Evolutionary conservation across 257 asterid genomes (phyloP), one percentile per base, ranked within the genome.

Genomic region (Anisodus acutangulus): DNA sequence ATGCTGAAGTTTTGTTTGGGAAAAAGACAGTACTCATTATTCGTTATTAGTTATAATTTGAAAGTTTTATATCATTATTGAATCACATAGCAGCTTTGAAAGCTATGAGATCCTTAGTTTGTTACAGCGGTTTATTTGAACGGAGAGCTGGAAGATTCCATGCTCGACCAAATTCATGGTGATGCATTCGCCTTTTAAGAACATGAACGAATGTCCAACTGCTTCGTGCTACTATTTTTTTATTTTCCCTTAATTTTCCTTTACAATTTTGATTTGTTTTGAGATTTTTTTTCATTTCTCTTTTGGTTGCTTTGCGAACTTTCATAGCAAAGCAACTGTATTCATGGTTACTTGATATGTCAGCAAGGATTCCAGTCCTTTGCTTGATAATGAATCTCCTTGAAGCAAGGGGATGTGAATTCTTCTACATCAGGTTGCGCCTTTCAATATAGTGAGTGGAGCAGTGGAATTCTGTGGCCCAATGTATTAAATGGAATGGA

Each of bases 1-100:
- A 68, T 68, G 76, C 15, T 68, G 8, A 15, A 37, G 76, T 68
- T 37, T 37, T 68, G n/a, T 68, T 68, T 39, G 76, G 76, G 26
- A 9, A 68, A 39, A 68, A 7, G 53, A 15, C 53, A 13, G 49
- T 35, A 69, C 26, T 69, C 7, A 3, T 68, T 39, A 15, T 41
- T 37, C 26, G 6, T 68, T 68, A 39, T 11, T 39, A 37, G 78
- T 69, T 39, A 12, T 37, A 39, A 68, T 15, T 9, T 69, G 53
- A 39, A 37, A 37, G 22, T 11, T 7, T 8, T 69, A 12, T 69
- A 16, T 45, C 19, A 8, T 39, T 15, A 15, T 16, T 15, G 53
- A 69, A 69, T 69, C 5, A 5, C 53, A 15, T 37, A 15, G 51
- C 6, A 37, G 13, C 76, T 67, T 67, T 67, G 76, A 37, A 66